phyloP scores from a whole-genome alignment of 225 moss, liverwort and hornwort genomes.

The Bryoerythrophyllum caledonicum region DNA sequence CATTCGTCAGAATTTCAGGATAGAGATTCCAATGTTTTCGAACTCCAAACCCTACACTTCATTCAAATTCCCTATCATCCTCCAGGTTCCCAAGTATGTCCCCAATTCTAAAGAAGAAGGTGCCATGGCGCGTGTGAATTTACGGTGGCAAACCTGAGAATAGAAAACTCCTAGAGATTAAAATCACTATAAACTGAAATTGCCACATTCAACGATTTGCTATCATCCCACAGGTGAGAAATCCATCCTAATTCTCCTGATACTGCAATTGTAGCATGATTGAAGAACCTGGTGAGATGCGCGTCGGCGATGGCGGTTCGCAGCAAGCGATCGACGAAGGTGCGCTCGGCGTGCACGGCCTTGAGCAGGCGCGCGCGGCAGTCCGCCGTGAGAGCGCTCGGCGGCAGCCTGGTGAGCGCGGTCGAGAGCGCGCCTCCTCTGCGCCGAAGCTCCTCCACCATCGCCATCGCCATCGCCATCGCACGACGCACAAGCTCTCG shows the following conservation, averaged over 20 bases:
- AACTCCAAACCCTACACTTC: no score
- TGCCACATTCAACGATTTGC: no score
- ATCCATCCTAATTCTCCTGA: no score
- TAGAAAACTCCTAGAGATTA: no score
- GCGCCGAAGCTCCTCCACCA: slow-evolving; percentile 37
- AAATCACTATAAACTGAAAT: neutral
- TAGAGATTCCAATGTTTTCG: no score
- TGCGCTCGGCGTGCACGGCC: slow-evolving; percentile 75
- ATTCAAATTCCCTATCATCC: no score
- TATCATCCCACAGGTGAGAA: neutral
- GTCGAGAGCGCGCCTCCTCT: slow-evolving; percentile 44
- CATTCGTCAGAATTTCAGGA: no score
- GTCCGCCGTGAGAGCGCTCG: slow-evolving; percentile 37
- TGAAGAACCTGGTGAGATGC: slow-evolving; percentile 67
- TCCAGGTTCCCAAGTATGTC: no score
- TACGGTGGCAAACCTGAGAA: no score
- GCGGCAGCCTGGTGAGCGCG: slow-evolving; percentile 33
- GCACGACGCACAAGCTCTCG: no score
- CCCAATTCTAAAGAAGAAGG: no score
- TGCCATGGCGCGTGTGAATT: no score
- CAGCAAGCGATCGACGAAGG: slow-evolving; percentile 69
- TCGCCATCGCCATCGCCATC: neutral
- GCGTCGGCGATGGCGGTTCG: slow-evolving; percentile 32
- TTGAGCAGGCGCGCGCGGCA: slow-evolving; percentile 79
- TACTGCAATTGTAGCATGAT: neutral